A percentile compares a stretch with the other conserved stretches of the same genome.
Evolutionary conservation across 768 basidiomycete genomes (phyloP).

Genomic region (Boletus sp.): DNA sequence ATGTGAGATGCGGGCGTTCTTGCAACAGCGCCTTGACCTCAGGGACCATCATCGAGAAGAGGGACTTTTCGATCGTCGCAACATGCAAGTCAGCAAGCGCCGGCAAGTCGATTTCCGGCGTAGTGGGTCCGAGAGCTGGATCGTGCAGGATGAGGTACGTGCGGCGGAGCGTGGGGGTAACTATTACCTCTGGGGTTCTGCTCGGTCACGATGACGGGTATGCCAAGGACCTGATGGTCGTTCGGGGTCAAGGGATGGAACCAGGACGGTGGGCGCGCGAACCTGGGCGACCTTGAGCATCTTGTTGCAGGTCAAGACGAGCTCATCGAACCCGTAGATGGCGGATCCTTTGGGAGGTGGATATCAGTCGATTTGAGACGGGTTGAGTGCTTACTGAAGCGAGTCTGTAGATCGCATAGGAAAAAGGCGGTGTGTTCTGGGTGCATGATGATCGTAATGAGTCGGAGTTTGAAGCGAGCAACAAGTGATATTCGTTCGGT

Average conservation of each 20-base stretch:
- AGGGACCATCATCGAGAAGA: slow-evolving; percentile 83
- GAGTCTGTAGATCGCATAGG: slow-evolving; percentile 80
- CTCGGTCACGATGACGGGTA: slow-evolving; percentile 79
- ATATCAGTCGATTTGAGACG: background rate
- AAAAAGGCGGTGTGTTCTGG: slow-evolving; percentile 58
- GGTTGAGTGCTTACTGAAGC: slow-evolving; percentile 54
- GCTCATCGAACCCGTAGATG: slow-evolving; percentile 69
- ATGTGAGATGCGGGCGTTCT: slow-evolving; percentile 46
- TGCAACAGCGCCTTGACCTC: slow-evolving; percentile 56
- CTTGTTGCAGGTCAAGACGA: slow-evolving; percentile 70
- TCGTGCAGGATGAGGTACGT: slow-evolving; percentile 6
- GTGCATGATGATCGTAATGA: too few species aligned
- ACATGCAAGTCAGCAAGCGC: slow-evolving; percentile 56
- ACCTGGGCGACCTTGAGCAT: slow-evolving; percentile 77
- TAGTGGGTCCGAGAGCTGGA: slow-evolving; percentile 67
- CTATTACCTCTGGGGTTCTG: slow-evolving; percentile 75
- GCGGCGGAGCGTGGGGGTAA: background rate
- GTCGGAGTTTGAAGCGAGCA: slow-evolving; percentile 26
- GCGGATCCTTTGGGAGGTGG: slow-evolving; percentile 37
- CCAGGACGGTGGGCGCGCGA: background rate
- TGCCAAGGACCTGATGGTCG: slow-evolving; percentile 49
- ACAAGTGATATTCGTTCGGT: too few species aligned
- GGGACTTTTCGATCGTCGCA: slow-evolving; percentile 69
- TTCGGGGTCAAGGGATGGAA: background rate
- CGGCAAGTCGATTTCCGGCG: slow-evolving; percentile 55